These are phyloP conservation scores for Backusella mclennaniae DNA, from an alignment of 192 early-diverging fungal species.

Conservation along the genomic window DNA sequence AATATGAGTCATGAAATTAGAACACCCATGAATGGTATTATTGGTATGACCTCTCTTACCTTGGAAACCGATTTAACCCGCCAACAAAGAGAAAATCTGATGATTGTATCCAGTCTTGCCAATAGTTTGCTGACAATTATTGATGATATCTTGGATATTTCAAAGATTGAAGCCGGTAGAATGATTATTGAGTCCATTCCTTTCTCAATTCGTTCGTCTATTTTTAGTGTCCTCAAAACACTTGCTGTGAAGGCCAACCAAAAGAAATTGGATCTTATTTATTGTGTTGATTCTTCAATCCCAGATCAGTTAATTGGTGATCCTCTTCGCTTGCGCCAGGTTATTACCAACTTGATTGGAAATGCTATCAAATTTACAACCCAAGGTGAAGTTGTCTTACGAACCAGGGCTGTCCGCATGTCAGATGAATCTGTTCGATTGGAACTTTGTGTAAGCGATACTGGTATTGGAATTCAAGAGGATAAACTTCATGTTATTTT, in stretches of 20 bases:
- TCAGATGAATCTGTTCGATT: slow-evolving; percentile 47
- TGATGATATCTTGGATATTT: slow-evolving; percentile 64
- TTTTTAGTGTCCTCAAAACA: slow-evolving; percentile 60
- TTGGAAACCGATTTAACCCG: slow-evolving; percentile 70
- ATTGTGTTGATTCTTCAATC: slow-evolving; percentile 56
- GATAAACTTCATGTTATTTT: slow-evolving; percentile 78
- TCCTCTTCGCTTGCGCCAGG: slow-evolving; percentile 63
- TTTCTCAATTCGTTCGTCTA: slow-evolving; percentile 53
- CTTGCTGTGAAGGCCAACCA: slow-evolving; percentile 60
- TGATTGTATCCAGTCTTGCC: slow-evolving; percentile 42
- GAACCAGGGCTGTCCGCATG: slow-evolving; percentile 10
- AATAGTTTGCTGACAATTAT: slow-evolving; percentile 46
- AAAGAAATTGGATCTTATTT: slow-evolving; percentile 60
- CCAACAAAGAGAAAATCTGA: slow-evolving; percentile 60
- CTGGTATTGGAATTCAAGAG: slow-evolving; percentile 81
- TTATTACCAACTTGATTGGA: slow-evolving; percentile 71
- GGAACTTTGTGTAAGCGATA: slow-evolving; percentile 72
- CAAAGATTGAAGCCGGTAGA: slow-evolving; percentile 77
- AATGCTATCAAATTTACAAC: slow-evolving; percentile 73
- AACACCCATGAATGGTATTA: slow-evolving; percentile 78
- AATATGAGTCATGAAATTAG: slow-evolving; percentile 62
- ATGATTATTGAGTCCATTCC: slow-evolving; percentile 65
- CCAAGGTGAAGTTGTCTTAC: slow-evolving; percentile 31
- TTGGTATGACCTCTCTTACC: slow-evolving; percentile 63
- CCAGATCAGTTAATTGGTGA: slow-evolving; percentile 65